Evolutionary conservation across 2,329 filamentous ascomycete species (phyloP), one percentile per base, ranked within the genome.

Genomic region (Colletotrichum tropicale): DNA sequence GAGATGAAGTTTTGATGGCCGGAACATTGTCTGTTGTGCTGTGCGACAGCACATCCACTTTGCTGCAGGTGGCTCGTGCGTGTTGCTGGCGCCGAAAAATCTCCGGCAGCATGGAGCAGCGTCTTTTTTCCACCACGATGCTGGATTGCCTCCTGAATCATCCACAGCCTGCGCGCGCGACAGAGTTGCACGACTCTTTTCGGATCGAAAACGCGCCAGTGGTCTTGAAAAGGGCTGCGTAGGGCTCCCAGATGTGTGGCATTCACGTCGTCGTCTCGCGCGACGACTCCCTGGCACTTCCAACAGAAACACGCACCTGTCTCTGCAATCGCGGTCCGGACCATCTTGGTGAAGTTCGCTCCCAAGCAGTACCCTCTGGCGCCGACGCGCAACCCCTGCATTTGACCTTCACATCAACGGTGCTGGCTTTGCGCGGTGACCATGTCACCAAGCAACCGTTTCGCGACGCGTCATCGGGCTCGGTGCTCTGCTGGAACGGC

Each of bases 401-500:
- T 78, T 79, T 96, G 76, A 89, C 88, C 18, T 94, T 98, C 81
- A 90, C 92, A 15, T 97, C 96, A 8, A 98, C 96, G 0, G 96
- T 99, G 1, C 90, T 98, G n/a, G 93, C 96, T 6, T 88, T 99
- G n/a, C 92, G 97, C 79, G 96, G 96, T 30, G 90, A 92, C 66
- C 87, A 91, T 77, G 82, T 97, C 66, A 91, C 93, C 8, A 82
- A 86, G 38, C 97, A 98, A 83, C 97, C 97, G 3, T 89, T 98
- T 6, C 83, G 89, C 56, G 90, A 94, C 78, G 48, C 81, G 4
- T 77, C 79, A 0, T 89, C 89, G 1, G 88, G 89, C 6, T 95
- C 93, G 1, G 87, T 95, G 1, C 88, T 99, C 3, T 98, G 96
- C 88, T 99, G 97, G 97, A 99, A 99, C 81, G 97, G 97, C 58